phyloP scores from a whole-genome alignment of 345 rosid genomes.

The Salix viminalis region DNA sequence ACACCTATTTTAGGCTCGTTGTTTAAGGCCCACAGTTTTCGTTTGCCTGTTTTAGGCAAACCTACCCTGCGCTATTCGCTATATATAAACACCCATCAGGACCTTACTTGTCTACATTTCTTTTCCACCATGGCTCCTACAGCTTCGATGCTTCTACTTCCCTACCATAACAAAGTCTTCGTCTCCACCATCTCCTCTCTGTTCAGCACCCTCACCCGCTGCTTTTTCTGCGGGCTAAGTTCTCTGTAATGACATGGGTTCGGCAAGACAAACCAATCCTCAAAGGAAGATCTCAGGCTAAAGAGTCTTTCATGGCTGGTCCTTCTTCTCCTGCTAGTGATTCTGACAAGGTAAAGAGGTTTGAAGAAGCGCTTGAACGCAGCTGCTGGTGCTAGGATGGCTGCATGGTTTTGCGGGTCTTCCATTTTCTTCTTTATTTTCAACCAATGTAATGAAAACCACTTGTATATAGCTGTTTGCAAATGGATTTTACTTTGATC shows the following conservation, averaged over 20 bases:
- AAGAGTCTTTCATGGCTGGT: conserved; percentile 1
- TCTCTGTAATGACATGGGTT: conserved; percentile 21
- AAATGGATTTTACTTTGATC: background rate
- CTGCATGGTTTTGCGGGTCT: background rate
- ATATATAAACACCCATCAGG: background rate
- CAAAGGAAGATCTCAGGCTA: conserved; percentile 4
- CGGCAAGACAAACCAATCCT: background rate
- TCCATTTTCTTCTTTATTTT: background rate
- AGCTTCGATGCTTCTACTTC: conserved; percentile 63
- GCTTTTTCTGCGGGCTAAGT: conserved; percentile 8
- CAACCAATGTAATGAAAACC: background rate
- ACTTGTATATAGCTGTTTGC: background rate
- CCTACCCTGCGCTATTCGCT: background rate
- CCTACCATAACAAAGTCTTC: conserved; percentile 17
- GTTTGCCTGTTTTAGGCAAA: conserved; percentile 6
- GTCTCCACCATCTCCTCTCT: conserved; percentile 8
- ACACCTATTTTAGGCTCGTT: background rate
- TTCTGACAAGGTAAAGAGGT: conserved; percentile 35
- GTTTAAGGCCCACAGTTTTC: conserved; percentile 1
- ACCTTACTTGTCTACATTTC: background rate
- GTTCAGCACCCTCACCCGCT: background rate
- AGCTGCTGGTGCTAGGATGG: conserved; percentile 31
- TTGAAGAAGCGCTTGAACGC: conserved; percentile 42
- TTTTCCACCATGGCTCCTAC: conserved; percentile 45
- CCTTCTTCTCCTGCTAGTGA: conserved; percentile 13